These are phyloP conservation scores for Heterobasidion occidentale DNA, from an alignment of 1,284 basidiomycete species.

Conservation along the genomic window DNA sequence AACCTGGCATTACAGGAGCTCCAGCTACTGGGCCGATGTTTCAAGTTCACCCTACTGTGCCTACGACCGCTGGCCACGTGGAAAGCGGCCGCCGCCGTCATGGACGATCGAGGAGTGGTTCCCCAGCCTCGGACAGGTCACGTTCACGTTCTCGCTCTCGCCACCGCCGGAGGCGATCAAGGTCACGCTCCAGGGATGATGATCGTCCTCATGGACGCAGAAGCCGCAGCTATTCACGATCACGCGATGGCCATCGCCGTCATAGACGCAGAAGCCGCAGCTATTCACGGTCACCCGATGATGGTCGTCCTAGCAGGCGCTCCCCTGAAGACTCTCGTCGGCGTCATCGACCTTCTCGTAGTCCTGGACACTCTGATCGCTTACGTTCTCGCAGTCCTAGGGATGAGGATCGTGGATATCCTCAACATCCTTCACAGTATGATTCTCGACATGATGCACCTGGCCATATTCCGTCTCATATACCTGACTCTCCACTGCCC, in stretches of 20 bases:
- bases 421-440: not conserved
- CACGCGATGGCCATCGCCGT: not conserved
- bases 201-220: not conserved
- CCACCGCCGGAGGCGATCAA: not conserved
- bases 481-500: not conserved
- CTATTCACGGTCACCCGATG: not conserved
- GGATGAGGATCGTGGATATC: slow-evolving; percentile 5
- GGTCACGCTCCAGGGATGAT: slow-evolving; percentile 3
- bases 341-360: not conserved
- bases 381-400: slow-evolving; percentile 5
- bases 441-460: not conserved
- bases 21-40: not conserved
- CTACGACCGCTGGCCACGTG: not conserved
- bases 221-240: not conserved
- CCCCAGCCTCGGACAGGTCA: slow-evolving; percentile 4
- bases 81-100: not conserved
- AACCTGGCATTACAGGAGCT: not conserved
- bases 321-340: not conserved
- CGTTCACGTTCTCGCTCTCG: slow-evolving; percentile 10
- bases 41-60: not conserved
- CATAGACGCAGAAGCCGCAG: not conserved
- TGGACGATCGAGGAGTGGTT: not conserved
- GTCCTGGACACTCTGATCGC: not conserved
- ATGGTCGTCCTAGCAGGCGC: not conserved
- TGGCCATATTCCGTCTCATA: not conserved